A percentile compares a stretch with the other conserved stretches of the same genome.
Evolutionary conservation across 768 basidiomycete genomes (phyloP).

Genomic region (Boletus tomentosulus): DNA sequence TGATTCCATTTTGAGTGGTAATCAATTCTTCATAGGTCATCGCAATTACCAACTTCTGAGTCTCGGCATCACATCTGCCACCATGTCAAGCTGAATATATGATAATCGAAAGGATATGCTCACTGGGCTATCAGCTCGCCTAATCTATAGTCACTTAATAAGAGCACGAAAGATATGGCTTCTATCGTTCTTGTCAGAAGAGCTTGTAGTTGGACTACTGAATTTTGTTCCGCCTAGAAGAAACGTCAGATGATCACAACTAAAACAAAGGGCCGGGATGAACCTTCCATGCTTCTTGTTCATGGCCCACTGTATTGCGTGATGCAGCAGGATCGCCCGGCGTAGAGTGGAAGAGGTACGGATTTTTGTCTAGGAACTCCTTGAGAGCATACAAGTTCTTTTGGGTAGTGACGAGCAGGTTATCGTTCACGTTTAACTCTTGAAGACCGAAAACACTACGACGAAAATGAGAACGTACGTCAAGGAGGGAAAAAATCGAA

Average conservation of each 20-base stretch:
- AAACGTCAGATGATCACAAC: constrained; percentile 9
- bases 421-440: constrained; percentile 61
- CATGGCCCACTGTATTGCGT: constrained; percentile 52
- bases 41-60: constrained; percentile 61
- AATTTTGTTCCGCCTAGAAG: constrained; percentile 70
- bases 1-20: constrained; percentile 78
- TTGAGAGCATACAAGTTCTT: constrained; percentile 75
- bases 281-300: constrained; percentile 91
- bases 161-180: constrained; percentile 88
- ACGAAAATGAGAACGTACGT: background rate
- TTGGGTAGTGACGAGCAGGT: constrained; percentile 63
- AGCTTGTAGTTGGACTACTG: constrained; percentile 69
- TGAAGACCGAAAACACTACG: constrained; percentile 43
- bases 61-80: constrained; percentile 64
- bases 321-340: constrained; percentile 62
- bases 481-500: background rate
- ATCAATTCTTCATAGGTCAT: constrained; percentile 87
- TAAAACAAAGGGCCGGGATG: constrained; percentile 3
- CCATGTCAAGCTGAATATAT: constrained; percentile 5
- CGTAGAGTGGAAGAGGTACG: constrained; percentile 80
- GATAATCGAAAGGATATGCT: constrained; percentile 24
- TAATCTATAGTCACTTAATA: constrained; percentile 87
- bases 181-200: constrained; percentile 86
- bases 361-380: constrained; percentile 75
- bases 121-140: constrained; percentile 81